These are phyloP conservation scores for Phytomonas sp. DNA, from an alignment of 208 protist species.

Conservation along the genomic window DNA sequence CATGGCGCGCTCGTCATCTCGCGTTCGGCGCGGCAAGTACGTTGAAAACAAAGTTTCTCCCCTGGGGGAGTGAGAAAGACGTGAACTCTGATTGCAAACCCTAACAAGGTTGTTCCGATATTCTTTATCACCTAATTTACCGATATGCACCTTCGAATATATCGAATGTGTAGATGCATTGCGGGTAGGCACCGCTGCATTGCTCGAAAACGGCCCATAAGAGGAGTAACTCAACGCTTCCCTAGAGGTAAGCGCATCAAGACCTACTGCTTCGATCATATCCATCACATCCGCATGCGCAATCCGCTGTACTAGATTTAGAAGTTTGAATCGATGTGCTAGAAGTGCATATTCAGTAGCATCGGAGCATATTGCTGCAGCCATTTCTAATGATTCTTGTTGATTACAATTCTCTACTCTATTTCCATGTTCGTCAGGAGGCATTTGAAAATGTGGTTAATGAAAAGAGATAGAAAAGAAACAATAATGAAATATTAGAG, in stretches of 20 bases:
- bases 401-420: neutral
- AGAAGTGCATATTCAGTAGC: slow-evolving; percentile 21
- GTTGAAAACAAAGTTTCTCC: neutral
- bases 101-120: neutral
- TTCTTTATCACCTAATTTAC: neutral
- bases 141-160: neutral
- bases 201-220: neutral
- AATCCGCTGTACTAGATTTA: slow-evolving; percentile 77
- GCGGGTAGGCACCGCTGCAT: neutral
- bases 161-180: neutral
- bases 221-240: neutral
- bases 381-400: neutral
- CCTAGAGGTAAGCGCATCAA: slow-evolving; percentile 61
- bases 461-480: neutral
- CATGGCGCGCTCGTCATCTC: neutral
- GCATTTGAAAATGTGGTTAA: neutral
- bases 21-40: neutral
- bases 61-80: neutral
- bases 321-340: slow-evolving; percentile 79
- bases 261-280: slow-evolving; percentile 69
- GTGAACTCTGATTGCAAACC: neutral
- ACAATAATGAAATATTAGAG: neutral
- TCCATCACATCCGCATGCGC: slow-evolving; percentile 75
- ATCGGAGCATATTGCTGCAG: neutral
- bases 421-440: neutral